phyloP scores from a whole-genome alignment of 2,329 filamentous ascomycete species.

The Aureobasidium uvarum region DNA sequence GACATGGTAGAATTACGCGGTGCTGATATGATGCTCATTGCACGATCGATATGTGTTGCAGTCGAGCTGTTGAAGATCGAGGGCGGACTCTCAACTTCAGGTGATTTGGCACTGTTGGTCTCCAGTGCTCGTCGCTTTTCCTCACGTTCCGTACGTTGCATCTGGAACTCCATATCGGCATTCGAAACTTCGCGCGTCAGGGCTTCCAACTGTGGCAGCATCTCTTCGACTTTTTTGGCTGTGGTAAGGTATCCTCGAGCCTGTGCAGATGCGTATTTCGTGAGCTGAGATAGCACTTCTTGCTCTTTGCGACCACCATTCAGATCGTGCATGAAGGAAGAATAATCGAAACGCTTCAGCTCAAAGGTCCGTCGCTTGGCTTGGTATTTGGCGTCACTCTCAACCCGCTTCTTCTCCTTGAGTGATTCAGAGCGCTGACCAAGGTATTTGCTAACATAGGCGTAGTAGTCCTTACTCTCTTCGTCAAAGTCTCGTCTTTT shows the following conservation, averaged over 20 bases:
- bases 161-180: slow-evolving; percentile 94
- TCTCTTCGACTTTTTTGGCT: slow-evolving; percentile 80
- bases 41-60: slow-evolving; percentile 3
- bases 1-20: slow-evolving; percentile 22
- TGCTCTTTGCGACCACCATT: slow-evolving; percentile 98
- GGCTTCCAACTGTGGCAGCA: slow-evolving; percentile 87
- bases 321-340: slow-evolving; percentile 98
- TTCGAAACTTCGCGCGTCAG: slow-evolving; percentile 84
- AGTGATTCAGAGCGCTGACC: slow-evolving; percentile 92
- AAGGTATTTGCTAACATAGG: slow-evolving; percentile 92
- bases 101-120: slow-evolving; percentile 62
- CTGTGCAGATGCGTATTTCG: slow-evolving; percentile 88
- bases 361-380: slow-evolving; percentile 92
- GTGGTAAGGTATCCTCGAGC: slow-evolving; percentile 77
- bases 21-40: slow-evolving; percentile 22
- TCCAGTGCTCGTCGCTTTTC: slow-evolving; percentile 89
- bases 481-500: slow-evolving; percentile 99
- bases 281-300: slow-evolving; percentile 90
- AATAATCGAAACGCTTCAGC: slow-evolving; percentile 97
- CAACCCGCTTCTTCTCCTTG: slow-evolving; percentile 93
- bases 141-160: slow-evolving; percentile 90
- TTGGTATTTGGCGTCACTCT: slow-evolving; percentile 96
- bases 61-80: neutral
- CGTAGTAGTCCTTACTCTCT: slow-evolving; percentile 97
- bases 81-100: slow-evolving; percentile 7